phyloP scores from a whole-genome alignment of 108 stramenopile genomes.

The Thalassiosira profunda region DNA sequence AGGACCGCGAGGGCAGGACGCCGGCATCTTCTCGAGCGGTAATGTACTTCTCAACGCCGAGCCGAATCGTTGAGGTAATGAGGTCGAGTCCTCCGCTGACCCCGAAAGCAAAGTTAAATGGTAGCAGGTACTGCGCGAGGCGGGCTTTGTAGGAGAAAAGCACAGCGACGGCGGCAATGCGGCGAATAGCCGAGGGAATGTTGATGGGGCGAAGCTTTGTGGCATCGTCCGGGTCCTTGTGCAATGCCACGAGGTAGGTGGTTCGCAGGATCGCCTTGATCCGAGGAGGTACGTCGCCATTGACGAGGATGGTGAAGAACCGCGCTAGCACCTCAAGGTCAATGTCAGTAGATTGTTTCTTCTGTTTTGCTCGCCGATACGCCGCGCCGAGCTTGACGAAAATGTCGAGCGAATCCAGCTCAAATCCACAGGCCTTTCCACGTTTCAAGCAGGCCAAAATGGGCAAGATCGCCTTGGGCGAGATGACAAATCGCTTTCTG shows the following conservation, averaged over 20 bases:
- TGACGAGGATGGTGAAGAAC: background rate
- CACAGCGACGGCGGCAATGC: background rate
- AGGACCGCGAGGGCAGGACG: background rate
- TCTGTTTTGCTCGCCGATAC: background rate
- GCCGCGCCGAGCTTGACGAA: background rate
- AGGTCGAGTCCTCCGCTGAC: background rate
- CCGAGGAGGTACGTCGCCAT: too few relatives aligned
- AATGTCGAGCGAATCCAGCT: background rate
- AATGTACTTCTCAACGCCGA: background rate
- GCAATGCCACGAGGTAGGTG: conserved; percentile 12
- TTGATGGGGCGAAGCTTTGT: conserved; percentile 11
- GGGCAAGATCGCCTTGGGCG: background rate
- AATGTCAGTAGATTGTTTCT: background rate
- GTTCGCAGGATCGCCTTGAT: background rate
- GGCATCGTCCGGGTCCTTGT: conserved; percentile 3
- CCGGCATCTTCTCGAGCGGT: background rate
- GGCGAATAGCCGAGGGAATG: conserved; percentile 9
- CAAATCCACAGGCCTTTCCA: conserved; percentile 3
- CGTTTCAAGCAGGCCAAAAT: background rate
- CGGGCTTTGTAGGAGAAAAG: background rate
- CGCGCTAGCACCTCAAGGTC: background rate
- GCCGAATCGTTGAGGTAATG: background rate
- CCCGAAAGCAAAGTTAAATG: background rate
- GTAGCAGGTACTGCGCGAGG: background rate
- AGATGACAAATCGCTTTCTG: too few relatives aligned